Percentiles rank a stretch among this genome's conserved stretches.
These are phyloP conservation scores for Jaenimonas drosophilae DNA, from an alignment of 208 protist species.

Conservation along the genomic window DNA sequence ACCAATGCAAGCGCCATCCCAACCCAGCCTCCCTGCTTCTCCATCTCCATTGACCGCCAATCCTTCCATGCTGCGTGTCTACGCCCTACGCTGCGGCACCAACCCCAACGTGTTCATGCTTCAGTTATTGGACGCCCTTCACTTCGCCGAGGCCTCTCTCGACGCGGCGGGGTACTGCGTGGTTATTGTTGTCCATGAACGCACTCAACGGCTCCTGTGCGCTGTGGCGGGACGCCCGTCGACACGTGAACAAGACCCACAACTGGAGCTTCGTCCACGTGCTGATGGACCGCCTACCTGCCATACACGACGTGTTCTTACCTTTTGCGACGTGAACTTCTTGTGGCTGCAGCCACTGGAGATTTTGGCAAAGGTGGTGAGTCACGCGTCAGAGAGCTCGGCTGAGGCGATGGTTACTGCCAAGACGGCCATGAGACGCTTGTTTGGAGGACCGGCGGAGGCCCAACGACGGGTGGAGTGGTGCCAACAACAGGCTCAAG, in stretches of 20 bases:
- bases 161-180: conserved; percentile 9
- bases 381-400: too few relatives aligned
- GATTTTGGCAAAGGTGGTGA: background rate
- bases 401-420: background rate
- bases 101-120: background rate
- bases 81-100: conserved; percentile 1
- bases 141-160: conserved; percentile 22
- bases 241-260: conserved; percentile 49
- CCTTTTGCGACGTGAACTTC: conserved; percentile 43
- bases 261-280: conserved; percentile 11
- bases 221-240: conserved; percentile 24
- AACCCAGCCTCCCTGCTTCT: too few relatives aligned
- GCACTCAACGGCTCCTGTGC: conserved; percentile 14
- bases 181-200: conserved; percentile 23
- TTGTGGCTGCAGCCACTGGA: conserved; percentile 16
- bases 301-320: conserved; percentile 14
- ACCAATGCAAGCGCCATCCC: too few relatives aligned
- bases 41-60: too few relatives aligned
- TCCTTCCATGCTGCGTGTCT: too few relatives aligned
- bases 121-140: conserved; percentile 28
- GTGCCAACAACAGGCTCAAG: background rate
- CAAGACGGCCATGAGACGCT: background rate
- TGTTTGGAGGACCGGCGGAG: conserved; percentile 6
- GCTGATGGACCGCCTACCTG: conserved; percentile 13
- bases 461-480: too few relatives aligned